phyloP scores from a whole-genome alignment of 306 rosid species.

The Lathyrus sativus region DNA sequence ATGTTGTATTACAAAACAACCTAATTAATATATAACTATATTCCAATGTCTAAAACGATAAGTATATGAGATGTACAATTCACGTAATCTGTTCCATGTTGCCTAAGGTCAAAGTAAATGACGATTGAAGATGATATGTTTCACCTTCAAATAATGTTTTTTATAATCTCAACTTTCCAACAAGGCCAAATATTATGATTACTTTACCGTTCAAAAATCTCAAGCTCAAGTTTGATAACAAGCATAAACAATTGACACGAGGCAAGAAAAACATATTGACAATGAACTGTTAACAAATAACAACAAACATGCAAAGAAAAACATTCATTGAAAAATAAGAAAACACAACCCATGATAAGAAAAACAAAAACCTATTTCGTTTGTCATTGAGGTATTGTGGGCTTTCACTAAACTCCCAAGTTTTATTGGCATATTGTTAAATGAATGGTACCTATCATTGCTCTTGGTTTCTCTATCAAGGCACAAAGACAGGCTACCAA shows the following conservation, averaged over 20 bases:
- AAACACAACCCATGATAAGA: background rate
- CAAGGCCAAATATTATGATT: background rate
- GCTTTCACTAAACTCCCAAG: conserved; percentile 31
- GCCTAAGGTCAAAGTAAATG: background rate
- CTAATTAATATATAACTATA: background rate
- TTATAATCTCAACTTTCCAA: background rate
- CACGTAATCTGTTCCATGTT: conserved; percentile 25
- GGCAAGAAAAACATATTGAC: too few species aligned
- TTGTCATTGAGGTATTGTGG: background rate
- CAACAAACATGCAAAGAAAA: background rate
- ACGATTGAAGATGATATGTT: background rate
- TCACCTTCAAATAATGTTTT: background rate
- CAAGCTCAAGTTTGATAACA: background rate
- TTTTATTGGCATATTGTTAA: conserved; percentile 23
- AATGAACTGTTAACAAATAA: background rate
- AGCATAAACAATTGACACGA: too few species aligned
- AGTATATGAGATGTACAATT: background rate
- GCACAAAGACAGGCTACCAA: conserved; percentile 16
- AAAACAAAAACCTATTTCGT: background rate
- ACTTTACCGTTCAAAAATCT: conserved; percentile 5
- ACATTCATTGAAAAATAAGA: background rate
- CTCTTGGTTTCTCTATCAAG: conserved; percentile 10
- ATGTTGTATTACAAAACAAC: background rate
- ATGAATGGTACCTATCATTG: background rate
- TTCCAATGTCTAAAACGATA: background rate